Base-by-base conservation (phyloP, 225 moss, liverwort and hornwort genomes). In the Marchantia paleacea region DNA sequence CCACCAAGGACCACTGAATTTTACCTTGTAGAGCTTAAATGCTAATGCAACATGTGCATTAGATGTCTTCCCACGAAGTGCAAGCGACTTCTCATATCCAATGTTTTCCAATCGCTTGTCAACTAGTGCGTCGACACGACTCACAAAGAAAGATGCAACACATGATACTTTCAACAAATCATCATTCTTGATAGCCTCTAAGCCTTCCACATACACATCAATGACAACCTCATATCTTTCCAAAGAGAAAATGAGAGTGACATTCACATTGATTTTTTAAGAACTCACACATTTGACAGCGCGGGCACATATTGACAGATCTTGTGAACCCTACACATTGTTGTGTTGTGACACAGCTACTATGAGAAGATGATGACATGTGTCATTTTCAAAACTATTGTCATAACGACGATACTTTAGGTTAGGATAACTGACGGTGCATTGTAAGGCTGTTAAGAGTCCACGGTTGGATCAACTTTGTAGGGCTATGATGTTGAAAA, bases 141-240 rank as follows among this genome's bases (percentile, higher is more conserved):
- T 96, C 73, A 96, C 94, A 66, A 93, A 93, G 81, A 96, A 96
- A 9, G 94, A 96, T 72, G 92, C 96, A 77, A 96, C 94, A 60
- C 96, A 90, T 16, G 96, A 87, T n/a, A 96, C 89, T 79, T 91
- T 88, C 15, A 92, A 92, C 48, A 96, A 50, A 81, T 96, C 94
- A 28, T 18, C 3, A 20, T 30, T 66, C 49, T 66, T 80, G 22
- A 89, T 89, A 55, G 85, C 87, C 81, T 96, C 96, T 10, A 96
- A 85, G 8, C 96, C 96, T 50, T 85, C 81, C 28, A 96, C 52
- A 77, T 96, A 96, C 7, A 94, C 91, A 63, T 96, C 89, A 8
- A 94, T 92, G 28, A 94, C 94, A 28, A 85, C 88, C 81, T 92
- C 94, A 18, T 96, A 96, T 79, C 92, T 87, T 80, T 81, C 86